Evolutionary conservation across 2,329 filamentous ascomycete genomes (phyloP).

Genomic region (Colletotrichum tofieldiae): DNA sequence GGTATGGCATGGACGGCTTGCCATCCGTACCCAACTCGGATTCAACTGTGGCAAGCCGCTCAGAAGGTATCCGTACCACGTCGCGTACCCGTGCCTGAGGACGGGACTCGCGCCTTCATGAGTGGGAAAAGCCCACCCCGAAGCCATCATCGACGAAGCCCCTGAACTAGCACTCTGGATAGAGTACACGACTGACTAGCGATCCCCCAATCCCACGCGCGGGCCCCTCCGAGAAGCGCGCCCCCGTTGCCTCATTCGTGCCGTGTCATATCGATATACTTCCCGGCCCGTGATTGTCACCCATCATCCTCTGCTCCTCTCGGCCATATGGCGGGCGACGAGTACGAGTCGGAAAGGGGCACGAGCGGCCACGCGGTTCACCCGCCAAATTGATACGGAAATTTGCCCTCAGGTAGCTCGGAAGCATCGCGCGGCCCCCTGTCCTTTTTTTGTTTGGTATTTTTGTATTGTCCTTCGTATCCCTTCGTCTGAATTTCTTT

Average conservation of each 20-base stretch:
- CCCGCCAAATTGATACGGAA: conserved; percentile 36
- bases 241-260: conserved; percentile 8
- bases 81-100: too few species aligned
- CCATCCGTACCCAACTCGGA: conserved; percentile 11
- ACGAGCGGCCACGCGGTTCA: conserved; percentile 13
- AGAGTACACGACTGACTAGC: conserved; percentile 7
- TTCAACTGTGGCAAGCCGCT: not conserved
- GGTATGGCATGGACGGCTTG: conserved; percentile 29
- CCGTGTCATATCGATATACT: conserved; percentile 8
- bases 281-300: not conserved
- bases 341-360: conserved; percentile 36
- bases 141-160: conserved; percentile 22
- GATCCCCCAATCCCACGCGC: conserved; percentile 7
- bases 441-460: not conserved
- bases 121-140: not conserved
- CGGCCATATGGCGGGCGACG: not conserved
- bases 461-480: not conserved
- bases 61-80: not conserved
- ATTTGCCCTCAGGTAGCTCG: conserved; percentile 40
- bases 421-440: not conserved
- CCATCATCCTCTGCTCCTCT: not conserved
- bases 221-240: not conserved
- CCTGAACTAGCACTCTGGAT: conserved; percentile 21
- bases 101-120: not conserved
- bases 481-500: not conserved